These are phyloP conservation scores for Aegilops umbellulata DNA, from an alignment of 176 grass and related monocot species.

Conservation along the genomic window DNA sequence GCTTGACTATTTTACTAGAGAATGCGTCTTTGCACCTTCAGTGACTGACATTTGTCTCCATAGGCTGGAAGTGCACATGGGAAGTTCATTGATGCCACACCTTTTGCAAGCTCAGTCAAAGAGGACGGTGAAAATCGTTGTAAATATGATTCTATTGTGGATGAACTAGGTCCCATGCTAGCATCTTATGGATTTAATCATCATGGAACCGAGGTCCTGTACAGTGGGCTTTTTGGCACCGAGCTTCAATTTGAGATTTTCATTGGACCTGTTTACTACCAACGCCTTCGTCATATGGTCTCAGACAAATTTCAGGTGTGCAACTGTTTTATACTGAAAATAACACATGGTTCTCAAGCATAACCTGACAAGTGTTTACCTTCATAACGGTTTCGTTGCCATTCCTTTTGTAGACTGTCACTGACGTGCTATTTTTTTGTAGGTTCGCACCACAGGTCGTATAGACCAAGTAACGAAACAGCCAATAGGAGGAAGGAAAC, in stretches of 20 bases:
- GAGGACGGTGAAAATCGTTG: slow-evolving; percentile 22
- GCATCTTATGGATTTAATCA: slow-evolving; percentile 82
- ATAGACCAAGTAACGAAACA: slow-evolving; percentile 86
- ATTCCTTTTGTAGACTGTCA: not conserved
- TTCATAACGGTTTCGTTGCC: too few species aligned
- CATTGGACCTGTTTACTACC: slow-evolving; percentile 96
- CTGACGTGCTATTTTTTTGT: not conserved
- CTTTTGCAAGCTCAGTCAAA: slow-evolving; percentile 71
- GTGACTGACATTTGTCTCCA: slow-evolving; percentile 18
- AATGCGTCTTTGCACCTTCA: not conserved
- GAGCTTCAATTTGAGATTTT: slow-evolving; percentile 83
- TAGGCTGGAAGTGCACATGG: slow-evolving; percentile 90
- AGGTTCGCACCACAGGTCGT: slow-evolving; percentile 84
- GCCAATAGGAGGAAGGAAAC: slow-evolving; percentile 93
- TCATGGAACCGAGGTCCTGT: slow-evolving; percentile 78
- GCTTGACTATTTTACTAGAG: not conserved
- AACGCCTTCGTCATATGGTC: slow-evolving; percentile 98
- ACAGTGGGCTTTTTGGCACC: slow-evolving; percentile 87
- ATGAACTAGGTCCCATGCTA: slow-evolving; percentile 80
- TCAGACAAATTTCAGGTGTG: slow-evolving; percentile 97
- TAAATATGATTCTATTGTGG: slow-evolving; percentile 49
- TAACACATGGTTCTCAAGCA: not conserved
- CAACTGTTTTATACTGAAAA: not conserved
- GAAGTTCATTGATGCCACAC: slow-evolving; percentile 83
- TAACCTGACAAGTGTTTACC: not conserved